Evolutionary conservation across 768 basidiomycete species (phyloP), one percentile per base, ranked within the genome.

Genomic region (Suillus paluster): DNA sequence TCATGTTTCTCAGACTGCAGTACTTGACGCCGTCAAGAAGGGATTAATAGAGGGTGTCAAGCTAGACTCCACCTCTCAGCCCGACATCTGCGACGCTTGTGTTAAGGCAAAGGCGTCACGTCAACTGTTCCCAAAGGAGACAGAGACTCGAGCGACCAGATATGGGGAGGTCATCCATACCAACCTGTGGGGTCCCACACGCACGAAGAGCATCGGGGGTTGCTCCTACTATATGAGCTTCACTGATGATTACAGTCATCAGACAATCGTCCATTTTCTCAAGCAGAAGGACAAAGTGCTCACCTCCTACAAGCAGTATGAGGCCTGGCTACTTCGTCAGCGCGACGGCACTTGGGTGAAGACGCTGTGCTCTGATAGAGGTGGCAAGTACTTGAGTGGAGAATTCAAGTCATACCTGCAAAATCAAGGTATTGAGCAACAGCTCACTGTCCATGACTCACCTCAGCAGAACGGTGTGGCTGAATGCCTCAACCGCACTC

Each of bases 171-270:
- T 63, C 23, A 62, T 54, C 12, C 52, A 54, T 4, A 34, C 62
- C 65, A 6, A 54, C 27, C 23, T 60, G 2, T 60, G 59, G 59
- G 59, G 59, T 53, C 56, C 21, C 0, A 42, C 19, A 0, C 59
- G 52, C 3, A 53, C 11, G 0, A n/a, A 2, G 1, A 33, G 19
- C 8, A 21, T 69, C 2, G 71, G 71, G 0, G 71, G 76, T 15
- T 48, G 65, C 3, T 27, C 45, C 1, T 81, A 82, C 49, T 76
- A 75, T 38, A 60, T 69, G 14, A 75, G 70, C 0, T 81, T 76
- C 56, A 79, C 66, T 0, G 78, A 82, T 48, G 73, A 80, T 39
- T 58, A 63, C 23, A 63, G 73, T 0, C 66, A 72, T 4, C 60
- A 66, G 14, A 72, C 70, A 10, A 62, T 62, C 3, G 38, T 75